Base-by-base conservation (phyloP, 176 grass and related monocot genomes). In the Saccharum spontaneum region DNA sequence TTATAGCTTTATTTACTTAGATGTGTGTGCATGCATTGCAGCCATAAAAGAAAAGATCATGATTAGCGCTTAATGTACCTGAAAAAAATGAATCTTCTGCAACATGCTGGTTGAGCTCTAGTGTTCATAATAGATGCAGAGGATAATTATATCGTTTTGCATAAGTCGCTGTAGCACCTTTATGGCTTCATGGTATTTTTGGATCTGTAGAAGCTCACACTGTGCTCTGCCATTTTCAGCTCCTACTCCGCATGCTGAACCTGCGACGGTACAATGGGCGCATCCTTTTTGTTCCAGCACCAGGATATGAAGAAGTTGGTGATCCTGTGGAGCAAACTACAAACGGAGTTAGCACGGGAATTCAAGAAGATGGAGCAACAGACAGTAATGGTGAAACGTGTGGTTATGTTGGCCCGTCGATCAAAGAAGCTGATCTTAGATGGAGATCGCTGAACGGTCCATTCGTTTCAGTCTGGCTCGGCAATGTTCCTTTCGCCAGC, bases 381-480 rank as follows among this genome's bases (percentile, higher is more conserved):
- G 81, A 46, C 18, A 34, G 16, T 30, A 86, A 88, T 45, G 76
- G 62, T 65, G 80, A 79, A 80, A 79, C 71, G 17, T 48, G 71
- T 75, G 75, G 81, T 44, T 99, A 94, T 75, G 31, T 46, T 36
- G 97, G 94, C 55, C 84, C 90, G 44, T 87, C 84, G 12, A 67
- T 84, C 84, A 50, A 87, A 15, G 77, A 86, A 28, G 45, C 68
- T 22, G 88, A 86, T 66, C 82, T 72, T 14, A 11, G 94, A 36
- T 99, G 97, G 97, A 99, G 97, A 73, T 97, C 83, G 48, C 78
- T 99, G 41, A 88, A 88, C 6, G 97, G 97, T 9, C 97, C 97
- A 22, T 99, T 97, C 86, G 77, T 99, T 73, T 89, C 92, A 5
- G 90, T 92, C 31, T 96, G 91, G 94, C 45, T 99, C n/a, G 90